Conservation (phyloP, 768 basidiomycete genomes). For the Hortiboletus flavorubellus region DNA sequence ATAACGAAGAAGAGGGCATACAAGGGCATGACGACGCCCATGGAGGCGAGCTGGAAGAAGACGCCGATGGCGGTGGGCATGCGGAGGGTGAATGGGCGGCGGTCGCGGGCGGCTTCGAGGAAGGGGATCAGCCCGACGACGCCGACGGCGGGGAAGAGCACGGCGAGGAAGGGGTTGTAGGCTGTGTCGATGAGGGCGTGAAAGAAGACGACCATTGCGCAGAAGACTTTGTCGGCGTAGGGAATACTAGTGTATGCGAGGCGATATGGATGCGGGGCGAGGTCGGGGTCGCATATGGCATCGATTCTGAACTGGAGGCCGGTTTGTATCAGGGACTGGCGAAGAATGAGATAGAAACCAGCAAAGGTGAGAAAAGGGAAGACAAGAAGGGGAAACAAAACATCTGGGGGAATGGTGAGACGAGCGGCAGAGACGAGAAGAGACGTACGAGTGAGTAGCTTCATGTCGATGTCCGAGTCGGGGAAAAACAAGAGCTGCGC, state of each 20-base stretch:
- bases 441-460: neutral
- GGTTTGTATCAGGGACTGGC: conserved; percentile 6
- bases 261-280: conserved; percentile 29
- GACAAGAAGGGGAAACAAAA: conserved; percentile 16
- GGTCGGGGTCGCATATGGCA: conserved; percentile 31
- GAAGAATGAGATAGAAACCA: conserved; percentile 15
- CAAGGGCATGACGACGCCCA: conserved; percentile 43
- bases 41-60: conserved; percentile 39
- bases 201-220: conserved; percentile 47
- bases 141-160: conserved; percentile 9
- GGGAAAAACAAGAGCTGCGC: no score
- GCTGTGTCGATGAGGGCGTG: conserved; percentile 27
- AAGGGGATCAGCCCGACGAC: conserved; percentile 36
- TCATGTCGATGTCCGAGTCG: conserved; percentile 3
- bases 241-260: conserved; percentile 39
- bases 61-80: conserved; percentile 42
- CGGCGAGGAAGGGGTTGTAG: conserved; percentile 17
- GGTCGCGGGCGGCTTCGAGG: conserved; percentile 43
- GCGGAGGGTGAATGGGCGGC: conserved; percentile 35
- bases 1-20: conserved; percentile 48
- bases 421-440: no score
- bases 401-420: conserved; percentile 8
- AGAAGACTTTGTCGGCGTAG: conserved; percentile 39
- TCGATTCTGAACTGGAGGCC: conserved; percentile 19
- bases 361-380: conserved; percentile 15